Base-by-base conservation (phyloP, 345 rosid species). In the Toxicodendron radicans region DNA sequence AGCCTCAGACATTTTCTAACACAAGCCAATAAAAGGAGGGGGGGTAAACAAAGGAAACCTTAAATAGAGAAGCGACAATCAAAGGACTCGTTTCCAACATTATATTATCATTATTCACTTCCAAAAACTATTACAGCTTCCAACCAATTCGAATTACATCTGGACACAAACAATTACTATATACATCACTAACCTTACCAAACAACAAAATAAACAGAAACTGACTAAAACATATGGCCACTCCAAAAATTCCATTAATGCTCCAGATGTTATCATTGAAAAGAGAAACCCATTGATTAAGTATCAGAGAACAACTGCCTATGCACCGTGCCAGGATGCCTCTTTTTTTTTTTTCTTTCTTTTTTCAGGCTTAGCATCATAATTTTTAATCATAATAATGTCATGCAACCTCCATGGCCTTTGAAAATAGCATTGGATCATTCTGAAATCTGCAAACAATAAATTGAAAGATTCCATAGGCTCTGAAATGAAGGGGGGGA, bases 401-500 rank as follows among this genome's bases (percentile, higher is more conserved):
- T 51, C 72, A 52, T 0, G 49, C 63, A 64, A 74, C 75, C 64
- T 74, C 77, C 81, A 58, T 68, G 71, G 79, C 75, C 68, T 35
- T 43, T 13, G 35, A 27, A 58, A 45, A 48, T 41, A 58, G 57
- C 27, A 60, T 48, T 49, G 69, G 78, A 65, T 77, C 71, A 20
- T 75, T 71, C 81, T 62, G 79, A 78, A 59, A 78, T 64, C 85
- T 64, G 74, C 80, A 76, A 75, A 57, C 56, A n/a, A 66, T 54
- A 71, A 67, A 69, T 74, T 21, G 7, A 66, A 66, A 59, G 62
- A 57, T 46, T 72, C 75, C 41, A 74, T 58, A 62, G 52, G 65
- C 70, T 70, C 75, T 75, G 52, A 53, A 45, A 68, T 27, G 43
- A 68, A 32, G 59, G 21, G 71, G 12, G 48, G 18, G 41, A n/a